phyloP scores from a whole-genome alignment of 2,329 filamentous ascomycete species.

The Aspergillus hiratsukae region DNA sequence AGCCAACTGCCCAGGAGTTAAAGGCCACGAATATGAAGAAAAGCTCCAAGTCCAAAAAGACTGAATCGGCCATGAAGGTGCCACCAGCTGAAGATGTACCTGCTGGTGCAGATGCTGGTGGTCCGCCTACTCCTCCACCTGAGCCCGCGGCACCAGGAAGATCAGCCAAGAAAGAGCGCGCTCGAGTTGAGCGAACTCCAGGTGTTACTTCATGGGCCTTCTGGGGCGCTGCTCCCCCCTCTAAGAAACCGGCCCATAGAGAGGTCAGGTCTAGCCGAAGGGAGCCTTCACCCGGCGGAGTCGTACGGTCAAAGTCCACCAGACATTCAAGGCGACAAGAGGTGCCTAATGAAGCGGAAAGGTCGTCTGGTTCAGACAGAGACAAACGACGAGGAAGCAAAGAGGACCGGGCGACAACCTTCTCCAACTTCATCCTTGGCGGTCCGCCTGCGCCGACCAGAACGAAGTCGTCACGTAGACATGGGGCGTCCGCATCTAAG shows the following conservation, averaged over 20 bases:
- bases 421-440: conserved; percentile 62
- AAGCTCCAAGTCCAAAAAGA: conserved; percentile 11
- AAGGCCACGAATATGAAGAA: conserved; percentile 31
- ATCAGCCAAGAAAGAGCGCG: conserved; percentile 66
- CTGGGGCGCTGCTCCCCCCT: conserved; percentile 58
- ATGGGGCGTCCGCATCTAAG: conserved; percentile 53
- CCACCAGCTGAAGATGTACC: conserved; percentile 46
- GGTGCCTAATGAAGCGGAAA: conserved; percentile 53
- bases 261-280: conserved; percentile 38
- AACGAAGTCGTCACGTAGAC: conserved; percentile 63
- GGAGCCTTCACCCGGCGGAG: conserved; percentile 39
- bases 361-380: conserved; percentile 70
- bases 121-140: conserved; percentile 48
- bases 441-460: conserved; percentile 53
- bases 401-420: conserved; percentile 54
- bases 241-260: conserved; percentile 48
- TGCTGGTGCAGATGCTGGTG: conserved; percentile 18
- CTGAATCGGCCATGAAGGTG: conserved; percentile 40
- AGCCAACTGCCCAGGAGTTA: conserved; percentile 11
- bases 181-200: conserved; percentile 68
- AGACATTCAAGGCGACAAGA: conserved; percentile 58
- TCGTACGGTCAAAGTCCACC: conserved; percentile 55
- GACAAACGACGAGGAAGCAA: conserved; percentile 53
- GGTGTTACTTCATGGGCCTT: conserved; percentile 67
- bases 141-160: conserved; percentile 54